A percentile compares a stretch with the other conserved stretches of the same genome.
phyloP scores from a whole-genome alignment of 345 rosid genomes.

The Clarkia xantiana region DNA sequence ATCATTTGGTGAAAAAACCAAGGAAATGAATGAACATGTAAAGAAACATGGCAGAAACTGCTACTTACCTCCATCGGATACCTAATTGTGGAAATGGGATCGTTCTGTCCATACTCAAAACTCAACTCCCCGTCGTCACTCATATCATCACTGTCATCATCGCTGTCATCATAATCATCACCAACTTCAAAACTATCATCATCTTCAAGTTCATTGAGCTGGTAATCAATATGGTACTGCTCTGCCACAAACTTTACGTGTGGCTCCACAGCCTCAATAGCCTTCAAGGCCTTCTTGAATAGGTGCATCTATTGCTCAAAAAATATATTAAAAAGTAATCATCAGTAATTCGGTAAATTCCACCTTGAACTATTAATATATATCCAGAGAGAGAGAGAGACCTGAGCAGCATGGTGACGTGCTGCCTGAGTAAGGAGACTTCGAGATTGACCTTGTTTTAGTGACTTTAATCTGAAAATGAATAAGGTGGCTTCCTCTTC shows the following conservation, averaged over 20 bases:
- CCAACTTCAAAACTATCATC: conserved; percentile 34
- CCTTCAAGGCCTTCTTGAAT: conserved; percentile 67
- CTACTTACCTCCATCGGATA: conserved; percentile 52
- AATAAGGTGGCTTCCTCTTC: conserved; percentile 82
- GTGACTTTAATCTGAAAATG: conserved; percentile 76
- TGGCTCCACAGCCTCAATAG: conserved; percentile 78
- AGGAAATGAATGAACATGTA: too few species aligned
- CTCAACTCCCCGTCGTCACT: conserved; percentile 69
- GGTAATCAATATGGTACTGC: conserved; percentile 82
- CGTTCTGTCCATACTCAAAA: conserved; percentile 53
- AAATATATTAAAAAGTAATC: conserved; percentile 26
- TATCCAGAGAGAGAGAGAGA: conserved; percentile 11
- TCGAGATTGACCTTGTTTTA: conserved; percentile 89
- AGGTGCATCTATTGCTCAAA: conserved; percentile 52
- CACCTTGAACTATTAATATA: conserved; percentile 4
- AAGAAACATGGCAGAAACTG: conserved; percentile 11
- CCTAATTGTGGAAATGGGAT: conserved; percentile 23
- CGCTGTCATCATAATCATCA: conserved; percentile 24
- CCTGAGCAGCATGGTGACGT: conserved; percentile 99
- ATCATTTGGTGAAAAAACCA: too few species aligned
- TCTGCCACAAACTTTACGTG: conserved; percentile 48
- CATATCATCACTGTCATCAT: conserved; percentile 30
- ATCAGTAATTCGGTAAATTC: background rate
- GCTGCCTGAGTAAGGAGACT: conserved; percentile 98
- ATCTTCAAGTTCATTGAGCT: conserved; percentile 68